phyloP scores from a whole-genome alignment of 2,329 filamentous ascomycete genomes.

The Plectosphaerella plurivora region DNA sequence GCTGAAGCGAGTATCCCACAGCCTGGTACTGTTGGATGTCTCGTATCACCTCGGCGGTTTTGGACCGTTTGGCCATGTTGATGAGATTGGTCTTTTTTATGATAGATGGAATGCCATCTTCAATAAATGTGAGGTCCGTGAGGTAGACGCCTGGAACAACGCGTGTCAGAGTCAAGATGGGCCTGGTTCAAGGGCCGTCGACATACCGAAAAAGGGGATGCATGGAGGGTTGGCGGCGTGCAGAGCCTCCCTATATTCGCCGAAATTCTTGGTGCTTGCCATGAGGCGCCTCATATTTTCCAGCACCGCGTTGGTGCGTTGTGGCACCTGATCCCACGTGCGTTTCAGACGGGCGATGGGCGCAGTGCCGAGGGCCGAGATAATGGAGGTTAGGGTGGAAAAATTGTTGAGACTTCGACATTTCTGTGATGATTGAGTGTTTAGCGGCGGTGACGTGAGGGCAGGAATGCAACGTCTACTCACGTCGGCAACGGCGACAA shows the following conservation, averaged over 20 bases:
- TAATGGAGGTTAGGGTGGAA: constrained; percentile 94
- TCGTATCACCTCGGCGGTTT: constrained; percentile 96
- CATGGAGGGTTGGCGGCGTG: constrained; percentile 93
- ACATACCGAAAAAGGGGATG: constrained; percentile 92
- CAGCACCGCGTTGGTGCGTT: constrained; percentile 72
- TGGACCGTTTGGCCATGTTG: constrained; percentile 97
- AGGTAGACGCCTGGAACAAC: constrained; percentile 73
- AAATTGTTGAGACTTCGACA: constrained; percentile 93
- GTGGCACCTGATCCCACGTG: constrained; percentile 91
- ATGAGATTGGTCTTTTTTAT: constrained; percentile 96
- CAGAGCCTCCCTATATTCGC: constrained; percentile 88
- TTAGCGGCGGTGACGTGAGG: too few relatives aligned
- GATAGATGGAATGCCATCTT: constrained; percentile 93
- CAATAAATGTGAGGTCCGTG: constrained; percentile 96
- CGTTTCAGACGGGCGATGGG: constrained; percentile 90
- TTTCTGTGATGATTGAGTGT: constrained; percentile 58
- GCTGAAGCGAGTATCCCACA: constrained; percentile 86
- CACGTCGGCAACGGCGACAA: constrained; percentile 93
- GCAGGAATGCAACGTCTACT: constrained; percentile 27
- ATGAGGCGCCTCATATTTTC: constrained; percentile 93
- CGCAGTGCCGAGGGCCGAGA: constrained; percentile 89
- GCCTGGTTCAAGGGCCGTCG: background rate
- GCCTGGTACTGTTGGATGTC: constrained; percentile 99
- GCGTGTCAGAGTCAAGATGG: background rate
- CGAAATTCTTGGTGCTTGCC: constrained; percentile 97